Conservation (phyloP, 495 filamentous ascomycete genomes). For the Penicillium dipodomyicola region DNA sequence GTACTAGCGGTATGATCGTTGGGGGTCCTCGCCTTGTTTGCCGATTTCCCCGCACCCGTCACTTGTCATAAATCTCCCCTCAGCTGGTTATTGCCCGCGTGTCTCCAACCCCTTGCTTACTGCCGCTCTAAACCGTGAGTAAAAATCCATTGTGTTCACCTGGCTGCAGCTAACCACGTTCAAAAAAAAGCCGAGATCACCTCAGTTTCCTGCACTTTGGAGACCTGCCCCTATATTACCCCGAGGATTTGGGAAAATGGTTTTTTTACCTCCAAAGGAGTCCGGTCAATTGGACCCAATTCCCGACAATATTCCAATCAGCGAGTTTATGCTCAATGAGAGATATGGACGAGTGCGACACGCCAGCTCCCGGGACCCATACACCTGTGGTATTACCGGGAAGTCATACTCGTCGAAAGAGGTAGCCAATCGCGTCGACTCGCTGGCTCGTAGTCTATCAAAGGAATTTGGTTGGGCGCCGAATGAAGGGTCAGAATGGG, state of each 20-base stretch:
- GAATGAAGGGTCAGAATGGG: slow-evolving; percentile 77
- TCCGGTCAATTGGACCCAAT: slow-evolving; percentile 66
- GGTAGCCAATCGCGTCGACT: slow-evolving; percentile 64
- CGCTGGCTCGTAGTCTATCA: slow-evolving; percentile 65
- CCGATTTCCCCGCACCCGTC: slow-evolving; percentile 20
- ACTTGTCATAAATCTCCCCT: background rate
- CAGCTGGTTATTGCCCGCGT: background rate
- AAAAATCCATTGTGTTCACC: background rate
- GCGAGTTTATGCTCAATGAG: slow-evolving; percentile 78
- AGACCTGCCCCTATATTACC: background rate
- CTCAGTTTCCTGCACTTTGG: background rate
- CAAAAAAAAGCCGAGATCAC: background rate
- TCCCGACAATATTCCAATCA: slow-evolving; percentile 73
- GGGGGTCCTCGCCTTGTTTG: background rate
- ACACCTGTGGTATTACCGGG: slow-evolving; percentile 78
- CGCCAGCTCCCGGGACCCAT: slow-evolving; percentile 64
- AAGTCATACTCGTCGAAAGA: slow-evolving; percentile 65
- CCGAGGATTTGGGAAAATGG: slow-evolving; percentile 54
- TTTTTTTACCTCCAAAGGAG: slow-evolving; percentile 71
- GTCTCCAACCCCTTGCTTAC: background rate
- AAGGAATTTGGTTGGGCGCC: slow-evolving; percentile 73
- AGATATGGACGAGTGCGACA: slow-evolving; percentile 66
- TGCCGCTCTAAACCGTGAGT: background rate
- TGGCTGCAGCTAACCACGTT: background rate
- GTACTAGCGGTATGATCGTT: background rate